Evolutionary conservation across 179 eudicot species (phyloP), one percentile per base, ranked within the genome.

Genomic region (Dionaea muscipula): DNA sequence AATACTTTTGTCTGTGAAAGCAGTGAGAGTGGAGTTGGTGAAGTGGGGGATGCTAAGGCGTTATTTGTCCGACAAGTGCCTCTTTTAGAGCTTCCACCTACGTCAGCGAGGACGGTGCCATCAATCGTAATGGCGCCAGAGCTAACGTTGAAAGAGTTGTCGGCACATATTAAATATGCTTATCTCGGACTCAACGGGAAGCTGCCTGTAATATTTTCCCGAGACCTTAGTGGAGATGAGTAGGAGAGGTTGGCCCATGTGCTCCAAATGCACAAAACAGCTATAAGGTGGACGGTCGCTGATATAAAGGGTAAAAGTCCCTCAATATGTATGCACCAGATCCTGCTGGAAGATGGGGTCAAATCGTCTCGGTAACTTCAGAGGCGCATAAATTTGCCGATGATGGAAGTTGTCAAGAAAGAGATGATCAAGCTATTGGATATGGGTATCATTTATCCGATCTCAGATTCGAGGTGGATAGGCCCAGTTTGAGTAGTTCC

Each of bases 261-360:
- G 2, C 23, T 43, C 0, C 39, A 17, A 17, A 35, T 39, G 22
- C 49, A 39, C 21, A 43, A 25, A 7, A 5, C 33, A 1, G 33
- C 60, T 7, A 23, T 40, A 1, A 48, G 60, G 1, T 56, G 49
- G 60, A 56, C 60, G 2, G 40, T 56, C 4, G 24, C 36, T 4
- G 56, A 52, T 33, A 15, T 52, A 20, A 52, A 52, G 28, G 56
- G 56, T 1, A 52, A 1, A 20, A 56, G 60, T 0, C 60, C 60
- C 1, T 25, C 49, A 2, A 41, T 14, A 7, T 56, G 60, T 23
- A 40, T 41, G 48, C 35, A 56, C 16, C 0, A 19, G 20, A 56
- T 56, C 2, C 14, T 40, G 1, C 1, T 56, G 24, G 60, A 56
- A 13, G 60, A 40, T 3, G 45, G 18, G 10, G 33, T 21, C 1